Evolutionary conservation across 768 basidiomycete genomes (phyloP).

Genomic region (Mycena metata): DNA sequence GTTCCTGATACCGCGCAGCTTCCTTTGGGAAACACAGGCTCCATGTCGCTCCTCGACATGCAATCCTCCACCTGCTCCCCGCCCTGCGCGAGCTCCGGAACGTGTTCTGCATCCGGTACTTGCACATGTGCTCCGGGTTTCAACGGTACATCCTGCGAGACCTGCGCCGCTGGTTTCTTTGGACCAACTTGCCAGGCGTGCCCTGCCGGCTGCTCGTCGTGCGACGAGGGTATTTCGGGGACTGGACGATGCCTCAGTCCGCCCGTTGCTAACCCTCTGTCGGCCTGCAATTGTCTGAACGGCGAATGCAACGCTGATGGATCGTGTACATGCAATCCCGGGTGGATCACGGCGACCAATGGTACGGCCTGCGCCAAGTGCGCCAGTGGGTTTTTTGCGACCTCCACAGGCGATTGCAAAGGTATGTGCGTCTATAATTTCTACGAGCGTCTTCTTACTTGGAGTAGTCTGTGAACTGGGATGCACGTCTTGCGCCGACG

Average conservation of each 20-base stretch:
- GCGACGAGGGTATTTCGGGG: slow-evolving; percentile 86
- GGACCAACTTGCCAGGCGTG: slow-evolving; percentile 81
- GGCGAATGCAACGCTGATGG: slow-evolving; percentile 79
- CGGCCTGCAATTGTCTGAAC: slow-evolving; percentile 86
- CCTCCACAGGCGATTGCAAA: slow-evolving; percentile 78
- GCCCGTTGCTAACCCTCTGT: slow-evolving; percentile 63
- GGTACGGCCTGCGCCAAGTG: slow-evolving; percentile 86
- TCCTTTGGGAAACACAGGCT: slow-evolving; percentile 61
- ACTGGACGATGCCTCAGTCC: slow-evolving; percentile 77
- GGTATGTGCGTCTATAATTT: slow-evolving; percentile 54
- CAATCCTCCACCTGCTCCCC: slow-evolving; percentile 83
- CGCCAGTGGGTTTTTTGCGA: slow-evolving; percentile 80
- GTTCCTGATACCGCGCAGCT: slow-evolving; percentile 82
- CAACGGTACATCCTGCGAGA: slow-evolving; percentile 83
- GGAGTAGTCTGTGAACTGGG: slow-evolving; percentile 77
- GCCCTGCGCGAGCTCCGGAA: slow-evolving; percentile 77
- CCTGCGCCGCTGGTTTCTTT: slow-evolving; percentile 81
- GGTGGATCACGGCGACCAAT: slow-evolving; percentile 78
- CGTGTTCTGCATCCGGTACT: slow-evolving; percentile 77
- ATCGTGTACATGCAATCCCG: slow-evolving; percentile 81
- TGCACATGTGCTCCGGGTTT: slow-evolving; percentile 84
- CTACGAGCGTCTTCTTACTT: slow-evolving; percentile 19
- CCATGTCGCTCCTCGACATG: slow-evolving; percentile 76
- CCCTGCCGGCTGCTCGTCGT: slow-evolving; percentile 74
- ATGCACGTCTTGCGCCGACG: slow-evolving; percentile 77